Base-by-base conservation (phyloP, 768 basidiomycete species). In the Tubosaeta brunneosetosa region DNA sequence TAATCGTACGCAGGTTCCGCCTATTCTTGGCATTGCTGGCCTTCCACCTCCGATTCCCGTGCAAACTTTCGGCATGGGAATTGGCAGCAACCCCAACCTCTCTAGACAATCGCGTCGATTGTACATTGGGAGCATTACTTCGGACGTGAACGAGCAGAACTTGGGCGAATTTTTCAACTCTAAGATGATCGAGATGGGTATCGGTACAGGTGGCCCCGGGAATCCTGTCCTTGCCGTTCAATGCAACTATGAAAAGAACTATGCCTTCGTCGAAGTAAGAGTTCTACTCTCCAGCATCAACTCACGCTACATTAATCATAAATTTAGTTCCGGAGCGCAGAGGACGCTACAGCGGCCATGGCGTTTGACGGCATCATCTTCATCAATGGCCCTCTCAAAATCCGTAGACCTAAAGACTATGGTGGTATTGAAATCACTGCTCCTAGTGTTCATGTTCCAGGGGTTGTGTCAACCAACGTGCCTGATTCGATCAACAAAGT, bases 211-310 rank as follows among this genome's bases (percentile, higher is more conserved):
- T 27, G 82, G 79, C 17, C 82, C 89, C 22, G 93, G 91, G 19
- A 92, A 93, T 57, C 91, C 95, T 10, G 92, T 98, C 31, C 79
- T 94, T 31, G 88, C 88, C 17, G 93, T 97, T 6, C 93, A 95
- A 65, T 89, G 97, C 74, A 97, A 97, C 66, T 94, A 94, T 63
- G 97, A 98, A 71, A 99, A 98, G 78, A 94, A 92, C 62, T 99
- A 97, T 66, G 97, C 97, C 1, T 99, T 97, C 67, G 89, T 98
- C 48, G 97, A 99, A 78, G 95, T 95, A 66, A 57, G 78, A 36
- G 33, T 40, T 22, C 22, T 47, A n/a, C 4, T 50, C 22, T 5
- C 17, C 19, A 11, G 51, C 37, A 38, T 33, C 16, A 61, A 27
- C 8, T 25, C 12, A 17, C n/a, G 5, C 32, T 31, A 10, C 42